These are phyloP conservation scores for Talaromyces verruculosus DNA, from an alignment of 2,329 filamentous ascomycete genomes.

Conservation along the genomic window DNA sequence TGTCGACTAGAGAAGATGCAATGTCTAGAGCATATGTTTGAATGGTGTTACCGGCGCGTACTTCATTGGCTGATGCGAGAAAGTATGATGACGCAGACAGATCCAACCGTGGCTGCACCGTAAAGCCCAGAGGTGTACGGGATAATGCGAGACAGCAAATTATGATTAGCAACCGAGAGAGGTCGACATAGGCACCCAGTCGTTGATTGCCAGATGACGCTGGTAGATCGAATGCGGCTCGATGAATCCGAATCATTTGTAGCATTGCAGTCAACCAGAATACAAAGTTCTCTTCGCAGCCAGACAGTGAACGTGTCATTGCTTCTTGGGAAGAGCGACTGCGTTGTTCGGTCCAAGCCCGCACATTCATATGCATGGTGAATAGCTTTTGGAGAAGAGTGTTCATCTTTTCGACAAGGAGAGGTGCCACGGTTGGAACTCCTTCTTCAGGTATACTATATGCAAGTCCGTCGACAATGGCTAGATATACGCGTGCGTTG, in stretches of 20 bases:
- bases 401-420: conserved; percentile 45
- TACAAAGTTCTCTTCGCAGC: conserved; percentile 34
- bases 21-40: conserved; percentile 48
- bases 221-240: conserved; percentile 35
- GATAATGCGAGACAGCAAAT: conserved; percentile 45
- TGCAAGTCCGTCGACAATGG: conserved; percentile 41
- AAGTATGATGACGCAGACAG: conserved; percentile 31
- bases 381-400: conserved; percentile 40
- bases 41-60: conserved; percentile 36
- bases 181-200: conserved; percentile 31
- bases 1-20: conserved; percentile 46
- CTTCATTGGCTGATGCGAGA: conserved; percentile 26
- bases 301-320: conserved; percentile 24
- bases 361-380: conserved; percentile 30
- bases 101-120: conserved; percentile 33
- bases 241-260: conserved; percentile 43
- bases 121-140: conserved; percentile 34
- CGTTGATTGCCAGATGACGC: conserved; percentile 28
- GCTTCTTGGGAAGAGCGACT: conserved; percentile 22
- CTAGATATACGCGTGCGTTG: conserved; percentile 39
- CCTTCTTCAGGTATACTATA: conserved; percentile 39
- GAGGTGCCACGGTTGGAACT: conserved; percentile 31
- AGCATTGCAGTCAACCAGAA: conserved; percentile 46
- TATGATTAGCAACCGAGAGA: conserved; percentile 39
- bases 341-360: conserved; percentile 25